Percentiles rank a stretch among this genome's conserved stretches.
Conservation (phyloP, 768 basidiomycete species). For the Collybiopsis confluens region DNA sequence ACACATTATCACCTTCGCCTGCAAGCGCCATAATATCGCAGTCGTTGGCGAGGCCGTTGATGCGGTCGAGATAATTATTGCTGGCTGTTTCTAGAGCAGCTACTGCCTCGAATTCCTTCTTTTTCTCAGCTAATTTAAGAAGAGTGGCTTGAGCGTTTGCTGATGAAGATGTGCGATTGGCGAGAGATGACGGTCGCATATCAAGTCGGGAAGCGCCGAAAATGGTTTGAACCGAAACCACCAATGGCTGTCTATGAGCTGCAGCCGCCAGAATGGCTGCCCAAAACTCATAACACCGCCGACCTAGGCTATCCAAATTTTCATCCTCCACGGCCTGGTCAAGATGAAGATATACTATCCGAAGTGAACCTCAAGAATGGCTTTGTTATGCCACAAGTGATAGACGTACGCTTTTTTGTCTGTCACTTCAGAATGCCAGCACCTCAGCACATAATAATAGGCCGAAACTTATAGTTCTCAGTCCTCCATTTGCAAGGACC, state of each 20-base stretch:
- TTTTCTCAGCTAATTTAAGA: slow-evolving; percentile 67
- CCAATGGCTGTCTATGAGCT: slow-evolving; percentile 50
- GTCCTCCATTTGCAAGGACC: slow-evolving; percentile 43
- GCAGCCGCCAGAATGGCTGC: slow-evolving; percentile 71
- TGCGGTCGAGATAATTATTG: slow-evolving; percentile 58
- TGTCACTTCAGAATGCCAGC: background rate
- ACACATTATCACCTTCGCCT: slow-evolving; percentile 63
- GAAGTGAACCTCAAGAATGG: slow-evolving; percentile 64
- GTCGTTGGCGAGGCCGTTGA: slow-evolving; percentile 66
- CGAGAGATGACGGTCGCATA: slow-evolving; percentile 57
- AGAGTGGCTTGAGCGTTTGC: slow-evolving; percentile 43
- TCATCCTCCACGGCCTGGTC: slow-evolving; percentile 67
- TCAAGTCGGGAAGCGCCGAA: slow-evolving; percentile 9
- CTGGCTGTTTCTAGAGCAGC: slow-evolving; percentile 66
- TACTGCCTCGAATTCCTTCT: slow-evolving; percentile 77
- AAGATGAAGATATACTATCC: slow-evolving; percentile 72
- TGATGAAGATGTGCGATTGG: slow-evolving; percentile 45
- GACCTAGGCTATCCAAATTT: slow-evolving; percentile 83
- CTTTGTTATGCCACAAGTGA: slow-evolving; percentile 46
- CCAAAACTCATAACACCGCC: slow-evolving; percentile 57
- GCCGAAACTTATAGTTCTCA: slow-evolving; percentile 63
- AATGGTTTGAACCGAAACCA: too few relatives aligned
- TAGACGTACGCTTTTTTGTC: slow-evolving; percentile 44
- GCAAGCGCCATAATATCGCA: slow-evolving; percentile 77
- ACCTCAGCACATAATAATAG: slow-evolving; percentile 24